Evolutionary conservation across 2,329 filamentous ascomycete species (phyloP).

Genomic region (Chalaropsis thielavioides): DNA sequence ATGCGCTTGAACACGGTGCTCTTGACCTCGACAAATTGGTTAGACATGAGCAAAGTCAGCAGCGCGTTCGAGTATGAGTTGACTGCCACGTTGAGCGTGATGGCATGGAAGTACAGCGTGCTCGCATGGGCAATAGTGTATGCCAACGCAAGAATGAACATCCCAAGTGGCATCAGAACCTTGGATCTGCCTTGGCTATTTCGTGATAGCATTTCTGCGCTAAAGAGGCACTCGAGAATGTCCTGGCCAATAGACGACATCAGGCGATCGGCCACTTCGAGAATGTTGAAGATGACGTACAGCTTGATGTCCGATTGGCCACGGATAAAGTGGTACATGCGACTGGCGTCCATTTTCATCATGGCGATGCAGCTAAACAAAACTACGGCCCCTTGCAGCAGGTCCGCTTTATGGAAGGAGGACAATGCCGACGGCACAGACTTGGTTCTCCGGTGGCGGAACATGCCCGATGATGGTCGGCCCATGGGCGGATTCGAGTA

Average conservation of each 20-base stretch:
- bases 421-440: constrained; percentile 74
- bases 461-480: constrained; percentile 18
- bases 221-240: constrained; percentile 90
- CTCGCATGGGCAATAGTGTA: constrained; percentile 85
- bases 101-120: constrained; percentile 90
- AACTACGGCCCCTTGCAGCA: constrained; percentile 80
- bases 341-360: constrained; percentile 84
- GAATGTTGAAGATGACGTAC: constrained; percentile 96
- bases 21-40: constrained; percentile 98
- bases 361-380: constrained; percentile 71
- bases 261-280: constrained; percentile 82
- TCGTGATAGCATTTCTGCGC: constrained; percentile 77
- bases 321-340: constrained; percentile 96
- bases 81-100: constrained; percentile 92
- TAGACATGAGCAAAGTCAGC: constrained; percentile 81
- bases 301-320: constrained; percentile 95
- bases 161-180: constrained; percentile 71
- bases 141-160: constrained; percentile 72
- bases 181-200: constrained; percentile 83
- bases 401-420: constrained; percentile 85
- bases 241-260: constrained; percentile 89
- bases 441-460: constrained; percentile 58
- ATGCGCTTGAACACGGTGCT: constrained; percentile 97
- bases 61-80: constrained; percentile 97
- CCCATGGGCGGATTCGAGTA: constrained; percentile 21